Conservation (phyloP, 1,284 basidiomycete species). For the Sutorius eximius region DNA sequence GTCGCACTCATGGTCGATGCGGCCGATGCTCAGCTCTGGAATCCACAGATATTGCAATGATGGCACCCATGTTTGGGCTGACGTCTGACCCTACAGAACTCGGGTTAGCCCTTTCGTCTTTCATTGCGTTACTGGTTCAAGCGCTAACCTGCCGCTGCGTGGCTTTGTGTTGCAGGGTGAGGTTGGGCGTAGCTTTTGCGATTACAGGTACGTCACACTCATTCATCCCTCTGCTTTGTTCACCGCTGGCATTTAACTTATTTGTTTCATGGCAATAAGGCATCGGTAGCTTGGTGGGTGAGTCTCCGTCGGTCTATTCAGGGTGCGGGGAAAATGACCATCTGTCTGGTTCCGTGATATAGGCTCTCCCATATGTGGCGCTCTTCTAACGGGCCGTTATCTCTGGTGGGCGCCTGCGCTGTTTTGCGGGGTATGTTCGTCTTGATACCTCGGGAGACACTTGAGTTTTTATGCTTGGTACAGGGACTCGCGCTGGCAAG, state of each 20-base stretch:
- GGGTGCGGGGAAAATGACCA: not conserved
- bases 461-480: too few relatives aligned
- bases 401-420: slow-evolving; percentile 33
- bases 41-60: slow-evolving; percentile 24
- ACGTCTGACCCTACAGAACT: slow-evolving; percentile 27
- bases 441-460: not conserved
- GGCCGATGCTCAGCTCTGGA: not conserved
- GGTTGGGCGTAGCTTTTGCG: slow-evolving; percentile 29
- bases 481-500: not conserved
- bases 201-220: slow-evolving; percentile 17
- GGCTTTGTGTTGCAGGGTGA: slow-evolving; percentile 12
- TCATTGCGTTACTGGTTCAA: not conserved
- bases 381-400: slow-evolving; percentile 30
- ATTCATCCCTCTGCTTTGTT: not conserved
- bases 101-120: slow-evolving; percentile 18
- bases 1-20: not conserved
- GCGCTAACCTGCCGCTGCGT: not conserved
- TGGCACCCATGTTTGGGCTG: slow-evolving; percentile 28
- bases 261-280: slow-evolving; percentile 12
- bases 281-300: slow-evolving; percentile 27
- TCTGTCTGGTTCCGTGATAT: not conserved
- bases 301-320: not conserved
- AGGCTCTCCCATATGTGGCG: slow-evolving; percentile 34
- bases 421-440: slow-evolving; percentile 28
- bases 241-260: not conserved